phyloP scores from a whole-genome alignment of 2,329 filamentous ascomycete genomes.

The Phialocephala sp. region DNA sequence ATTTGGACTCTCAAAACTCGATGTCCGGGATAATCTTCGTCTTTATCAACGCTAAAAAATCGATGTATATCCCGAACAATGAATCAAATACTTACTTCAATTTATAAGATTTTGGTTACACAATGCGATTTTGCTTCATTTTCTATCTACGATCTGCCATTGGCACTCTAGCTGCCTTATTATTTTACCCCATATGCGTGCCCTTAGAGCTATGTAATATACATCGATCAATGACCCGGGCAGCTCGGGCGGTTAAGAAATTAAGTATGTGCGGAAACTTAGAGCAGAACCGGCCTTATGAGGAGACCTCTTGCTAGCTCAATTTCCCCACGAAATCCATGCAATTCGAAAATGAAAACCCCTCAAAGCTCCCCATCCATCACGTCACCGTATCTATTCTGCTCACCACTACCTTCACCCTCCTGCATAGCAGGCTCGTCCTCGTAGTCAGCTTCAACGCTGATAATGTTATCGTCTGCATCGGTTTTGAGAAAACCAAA shows the following conservation, averaged over 20 bases:
- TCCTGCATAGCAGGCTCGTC: slow-evolving; percentile 24
- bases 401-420: slow-evolving; percentile 2
- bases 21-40: too few relatives aligned
- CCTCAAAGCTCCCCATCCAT: not conserved
- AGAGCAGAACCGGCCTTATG: too few relatives aligned
- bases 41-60: too few relatives aligned
- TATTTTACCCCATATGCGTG: too few relatives aligned
- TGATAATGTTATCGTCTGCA: slow-evolving; percentile 41
- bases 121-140: too few relatives aligned
- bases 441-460: slow-evolving; percentile 37
- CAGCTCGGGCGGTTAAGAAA: not conserved
- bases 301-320: too few relatives aligned
- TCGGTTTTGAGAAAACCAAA: slow-evolving; percentile 51
- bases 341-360: not conserved
- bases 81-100: too few relatives aligned
- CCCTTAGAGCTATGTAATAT: not conserved
- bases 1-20: too few relatives aligned
- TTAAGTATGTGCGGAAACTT: not conserved
- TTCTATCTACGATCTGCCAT: too few relatives aligned
- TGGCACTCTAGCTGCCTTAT: too few relatives aligned
- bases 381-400: not conserved
- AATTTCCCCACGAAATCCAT: not conserved
- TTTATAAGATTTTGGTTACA: too few relatives aligned
- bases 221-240: slow-evolving; percentile 22
- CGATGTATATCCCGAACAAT: too few relatives aligned